phyloP scores from a whole-genome alignment of 2,329 filamentous ascomycete genomes.

The Penicillium sp. region DNA sequence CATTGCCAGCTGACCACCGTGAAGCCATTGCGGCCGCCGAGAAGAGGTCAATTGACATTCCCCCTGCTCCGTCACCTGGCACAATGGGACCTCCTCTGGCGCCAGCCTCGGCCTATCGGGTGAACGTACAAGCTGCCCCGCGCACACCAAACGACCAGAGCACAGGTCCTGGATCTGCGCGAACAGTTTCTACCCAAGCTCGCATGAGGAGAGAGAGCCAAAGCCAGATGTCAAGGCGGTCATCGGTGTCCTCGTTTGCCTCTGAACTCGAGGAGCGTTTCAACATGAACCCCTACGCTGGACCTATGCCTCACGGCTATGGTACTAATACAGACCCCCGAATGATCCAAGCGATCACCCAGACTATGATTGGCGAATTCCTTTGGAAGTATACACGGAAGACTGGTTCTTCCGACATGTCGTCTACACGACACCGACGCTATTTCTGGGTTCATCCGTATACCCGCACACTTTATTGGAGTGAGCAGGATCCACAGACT shows the following conservation, averaged over 20 bases:
- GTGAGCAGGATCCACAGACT: conserved; percentile 79
- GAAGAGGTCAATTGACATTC: conserved; percentile 57
- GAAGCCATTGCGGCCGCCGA: conserved; percentile 79
- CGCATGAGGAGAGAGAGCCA: conserved; percentile 44
- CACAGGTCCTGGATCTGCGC: conserved; percentile 46
- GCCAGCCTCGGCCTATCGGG: conserved; percentile 73
- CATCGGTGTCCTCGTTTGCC: conserved; percentile 91
- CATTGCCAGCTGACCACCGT: conserved; percentile 79
- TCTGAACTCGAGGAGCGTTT: conserved; percentile 93
- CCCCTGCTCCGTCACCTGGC: conserved; percentile 44
- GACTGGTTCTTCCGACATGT: conserved; percentile 84
- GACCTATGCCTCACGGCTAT: conserved; percentile 58
- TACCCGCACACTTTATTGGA: conserved; percentile 96
- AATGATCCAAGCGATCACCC: conserved; percentile 98
- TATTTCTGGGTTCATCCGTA: conserved; percentile 99
- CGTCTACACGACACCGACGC: conserved; percentile 83
- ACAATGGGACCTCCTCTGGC: conserved; percentile 82
- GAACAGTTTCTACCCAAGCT: conserved; percentile 63
- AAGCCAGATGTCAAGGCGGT: conserved; percentile 63
- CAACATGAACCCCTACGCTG: conserved; percentile 65
- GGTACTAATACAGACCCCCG: conserved; percentile 81
- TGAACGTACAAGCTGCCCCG: conserved; percentile 54
- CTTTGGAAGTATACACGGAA: conserved; percentile 99
- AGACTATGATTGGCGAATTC: conserved; percentile 99
- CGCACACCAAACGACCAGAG: conserved; percentile 61